These are phyloP conservation scores for Aspergillus piperis DNA, from an alignment of 2,329 filamentous ascomycete genomes.

Conservation along the genomic window DNA sequence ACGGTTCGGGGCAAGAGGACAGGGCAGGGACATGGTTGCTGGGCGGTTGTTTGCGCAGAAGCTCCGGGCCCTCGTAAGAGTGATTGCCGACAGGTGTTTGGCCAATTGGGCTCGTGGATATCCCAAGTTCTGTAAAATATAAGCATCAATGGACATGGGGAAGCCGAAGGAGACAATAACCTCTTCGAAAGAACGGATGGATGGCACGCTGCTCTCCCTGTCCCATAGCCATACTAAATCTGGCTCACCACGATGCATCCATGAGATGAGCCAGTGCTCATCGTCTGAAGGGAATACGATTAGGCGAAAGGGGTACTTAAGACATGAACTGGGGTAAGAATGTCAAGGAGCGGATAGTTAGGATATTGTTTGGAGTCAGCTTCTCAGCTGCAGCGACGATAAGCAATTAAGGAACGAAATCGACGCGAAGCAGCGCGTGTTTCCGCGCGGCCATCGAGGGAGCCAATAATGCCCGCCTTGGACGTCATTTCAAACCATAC, in stretches of 20 bases:
- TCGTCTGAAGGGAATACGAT: slow-evolving; percentile 5
- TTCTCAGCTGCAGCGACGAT: background rate
- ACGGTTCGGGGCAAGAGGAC: slow-evolving; percentile 1
- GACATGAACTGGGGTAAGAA: background rate
- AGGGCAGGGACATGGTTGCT: background rate
- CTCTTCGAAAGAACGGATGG: slow-evolving; percentile 46
- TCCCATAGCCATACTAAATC: slow-evolving; percentile 37
- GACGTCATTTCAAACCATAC: slow-evolving; percentile 22
- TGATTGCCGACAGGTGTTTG: slow-evolving; percentile 11
- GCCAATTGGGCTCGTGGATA: slow-evolving; percentile 8
- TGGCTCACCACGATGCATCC: slow-evolving; percentile 26
- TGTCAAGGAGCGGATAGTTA: background rate
- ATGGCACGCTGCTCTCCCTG: slow-evolving; percentile 41
- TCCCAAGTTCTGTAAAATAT: slow-evolving; percentile 23
- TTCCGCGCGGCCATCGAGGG: slow-evolving; percentile 12
- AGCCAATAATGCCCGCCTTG: background rate
- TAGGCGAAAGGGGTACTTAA: background rate
- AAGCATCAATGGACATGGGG: slow-evolving; percentile 7
- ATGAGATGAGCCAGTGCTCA: slow-evolving; percentile 31
- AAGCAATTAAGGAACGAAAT: slow-evolving; percentile 16
- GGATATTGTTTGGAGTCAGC: background rate
- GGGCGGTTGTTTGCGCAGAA: background rate
- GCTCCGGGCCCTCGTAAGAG: background rate
- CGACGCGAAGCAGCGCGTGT: slow-evolving; percentile 28
- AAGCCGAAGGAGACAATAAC: slow-evolving; percentile 27